Evolutionary conservation across 306 rosid species (phyloP).

Genomic region (Datisca glomerata): DNA sequence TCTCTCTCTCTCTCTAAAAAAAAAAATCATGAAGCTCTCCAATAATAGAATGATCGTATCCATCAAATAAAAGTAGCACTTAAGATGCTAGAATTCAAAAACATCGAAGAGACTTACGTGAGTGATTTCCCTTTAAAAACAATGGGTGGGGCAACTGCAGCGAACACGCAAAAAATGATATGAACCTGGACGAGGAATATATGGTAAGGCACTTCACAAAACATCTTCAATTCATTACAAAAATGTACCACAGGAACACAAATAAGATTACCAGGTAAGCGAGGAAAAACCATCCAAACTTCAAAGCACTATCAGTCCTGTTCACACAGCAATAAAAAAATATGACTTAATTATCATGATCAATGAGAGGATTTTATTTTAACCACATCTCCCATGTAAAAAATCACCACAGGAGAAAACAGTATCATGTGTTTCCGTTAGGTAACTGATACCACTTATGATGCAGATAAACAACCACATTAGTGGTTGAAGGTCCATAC

Average conservation of each 20-base stretch:
- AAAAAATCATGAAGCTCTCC: too few species aligned
- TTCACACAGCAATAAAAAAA: slow-evolving; percentile 1
- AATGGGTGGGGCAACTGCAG: slow-evolving; percentile 83
- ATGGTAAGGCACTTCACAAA: slow-evolving; percentile 9
- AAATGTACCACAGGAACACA: slow-evolving; percentile 8
- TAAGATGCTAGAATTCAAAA: neutral
- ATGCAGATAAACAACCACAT: too few species aligned
- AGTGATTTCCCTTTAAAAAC: slow-evolving; percentile 73
- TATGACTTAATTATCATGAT: neutral
- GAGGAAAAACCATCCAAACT: slow-evolving; percentile 87
- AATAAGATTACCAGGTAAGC: slow-evolving; percentile 35
- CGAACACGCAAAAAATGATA: slow-evolving; percentile 66
- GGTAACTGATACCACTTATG: too few species aligned
- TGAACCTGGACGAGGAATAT: slow-evolving; percentile 45
- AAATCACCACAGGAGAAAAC: too few species aligned
- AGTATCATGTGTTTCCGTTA: too few species aligned
- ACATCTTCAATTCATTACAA: slow-evolving; percentile 11
- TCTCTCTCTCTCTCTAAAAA: too few species aligned
- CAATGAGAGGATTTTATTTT: too few species aligned
- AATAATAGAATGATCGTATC: slow-evolving; percentile 5
- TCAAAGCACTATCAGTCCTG: slow-evolving; percentile 95
- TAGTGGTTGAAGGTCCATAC: too few species aligned
- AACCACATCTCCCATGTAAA: too few species aligned
- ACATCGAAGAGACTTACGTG: slow-evolving; percentile 45
- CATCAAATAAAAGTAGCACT: neutral